Conservation (phyloP, 805 yeast species). For the Hanseniaspora meyeri region DNA sequence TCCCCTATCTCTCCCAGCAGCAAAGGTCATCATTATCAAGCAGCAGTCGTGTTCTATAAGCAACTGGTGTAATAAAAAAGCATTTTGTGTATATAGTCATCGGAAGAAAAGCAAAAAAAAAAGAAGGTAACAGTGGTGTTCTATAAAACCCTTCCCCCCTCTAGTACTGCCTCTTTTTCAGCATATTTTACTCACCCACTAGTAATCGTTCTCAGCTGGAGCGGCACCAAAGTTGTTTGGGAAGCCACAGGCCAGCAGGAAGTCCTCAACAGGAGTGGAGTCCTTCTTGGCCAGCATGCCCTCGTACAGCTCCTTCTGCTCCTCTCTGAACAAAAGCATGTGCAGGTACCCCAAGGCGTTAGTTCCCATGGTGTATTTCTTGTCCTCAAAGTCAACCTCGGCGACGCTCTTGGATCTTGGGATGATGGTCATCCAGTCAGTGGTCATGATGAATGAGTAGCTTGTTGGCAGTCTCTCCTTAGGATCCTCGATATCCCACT, state of each 20-base stretch:
- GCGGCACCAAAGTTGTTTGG: slow-evolving; percentile 44
- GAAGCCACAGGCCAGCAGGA: slow-evolving; percentile 57
- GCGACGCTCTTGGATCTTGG: slow-evolving; percentile 41
- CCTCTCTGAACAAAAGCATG: slow-evolving; percentile 59
- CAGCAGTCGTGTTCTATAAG: too few species aligned
- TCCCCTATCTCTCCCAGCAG: too few species aligned
- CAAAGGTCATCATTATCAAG: too few species aligned
- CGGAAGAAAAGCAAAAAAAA: too few species aligned
- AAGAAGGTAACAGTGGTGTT: too few species aligned
- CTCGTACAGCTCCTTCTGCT: slow-evolving; percentile 27
- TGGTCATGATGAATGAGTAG: slow-evolving; percentile 72
- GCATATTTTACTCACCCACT: too few species aligned
- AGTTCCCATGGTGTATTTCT: slow-evolving; percentile 41
- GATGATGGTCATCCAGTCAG: slow-evolving; percentile 71
- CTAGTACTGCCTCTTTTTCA: too few species aligned
- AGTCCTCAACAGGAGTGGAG: slow-evolving; percentile 30
- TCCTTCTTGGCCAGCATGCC: slow-evolving; percentile 29
- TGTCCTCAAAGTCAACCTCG: slow-evolving; percentile 8
- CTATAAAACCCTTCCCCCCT: too few species aligned
- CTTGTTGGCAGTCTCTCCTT: slow-evolving; percentile 33
- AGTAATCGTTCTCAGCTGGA: slow-evolving; percentile 57
- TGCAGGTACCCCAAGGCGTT: slow-evolving; percentile 79
- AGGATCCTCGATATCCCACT: slow-evolving; percentile 30
- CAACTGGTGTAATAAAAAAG: too few species aligned
- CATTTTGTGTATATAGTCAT: too few species aligned